Evolutionary conservation across 2,329 filamentous ascomycete species (phyloP).

Genomic region (Sclerotinia trifoliorum): DNA sequence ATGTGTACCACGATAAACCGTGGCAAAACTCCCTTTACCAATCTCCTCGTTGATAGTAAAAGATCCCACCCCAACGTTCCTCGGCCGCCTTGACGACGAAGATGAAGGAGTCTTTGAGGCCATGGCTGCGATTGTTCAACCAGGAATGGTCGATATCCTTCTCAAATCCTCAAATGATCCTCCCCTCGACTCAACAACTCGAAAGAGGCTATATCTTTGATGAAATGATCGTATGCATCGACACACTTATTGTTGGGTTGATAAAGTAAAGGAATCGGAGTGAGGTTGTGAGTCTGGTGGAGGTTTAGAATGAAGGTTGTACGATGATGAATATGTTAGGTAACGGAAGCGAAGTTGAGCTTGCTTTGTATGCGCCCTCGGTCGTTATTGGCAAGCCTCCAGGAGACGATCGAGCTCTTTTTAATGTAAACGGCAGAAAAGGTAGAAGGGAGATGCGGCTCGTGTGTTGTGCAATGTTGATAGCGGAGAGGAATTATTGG

Average conservation of each 20-base stretch:
- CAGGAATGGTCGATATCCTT: constrained; percentile 26
- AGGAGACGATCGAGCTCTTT: neutral
- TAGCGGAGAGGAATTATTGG: constrained; percentile 2
- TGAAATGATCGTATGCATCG: constrained; percentile 42
- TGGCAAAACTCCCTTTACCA: constrained; percentile 95
- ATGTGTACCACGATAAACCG: constrained; percentile 85
- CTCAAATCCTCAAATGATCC: constrained; percentile 18
- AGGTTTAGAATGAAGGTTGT: constrained; percentile 17
- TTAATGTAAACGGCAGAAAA: constrained; percentile 1
- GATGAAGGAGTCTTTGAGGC: constrained; percentile 46
- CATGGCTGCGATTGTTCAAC: constrained; percentile 36
- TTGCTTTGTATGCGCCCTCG: constrained; percentile 8
- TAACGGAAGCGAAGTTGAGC: constrained; percentile 17
- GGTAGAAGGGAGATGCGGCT: constrained; percentile 10
- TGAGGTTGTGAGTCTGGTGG: constrained; percentile 20
- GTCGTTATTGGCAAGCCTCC: constrained; percentile 9
- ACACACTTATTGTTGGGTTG: constrained; percentile 28
- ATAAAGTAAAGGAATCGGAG: constrained; percentile 15
- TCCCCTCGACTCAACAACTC: constrained; percentile 38
- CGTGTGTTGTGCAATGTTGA: constrained; percentile 17
- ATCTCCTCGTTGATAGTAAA: constrained; percentile 87
- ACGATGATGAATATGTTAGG: constrained; percentile 14
- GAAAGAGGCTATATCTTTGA: constrained; percentile 40
- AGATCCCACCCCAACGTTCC: constrained; percentile 59
- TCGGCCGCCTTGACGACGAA: constrained; percentile 42